phyloP scores from a whole-genome alignment of 2,329 filamentous ascomycete genomes.

The Rugonectria rugulosa region DNA sequence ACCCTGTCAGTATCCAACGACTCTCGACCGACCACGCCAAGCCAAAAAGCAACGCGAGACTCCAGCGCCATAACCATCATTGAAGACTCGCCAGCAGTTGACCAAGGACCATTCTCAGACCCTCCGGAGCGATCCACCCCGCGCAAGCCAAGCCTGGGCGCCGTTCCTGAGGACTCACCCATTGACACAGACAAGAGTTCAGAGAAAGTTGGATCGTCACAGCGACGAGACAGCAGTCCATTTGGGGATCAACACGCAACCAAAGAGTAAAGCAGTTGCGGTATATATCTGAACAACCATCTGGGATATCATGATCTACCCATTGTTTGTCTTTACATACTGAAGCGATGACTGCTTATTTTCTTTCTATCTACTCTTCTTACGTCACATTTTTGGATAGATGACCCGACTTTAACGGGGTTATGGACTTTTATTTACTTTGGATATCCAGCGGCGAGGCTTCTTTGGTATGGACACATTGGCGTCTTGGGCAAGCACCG shows the following conservation, averaged over 20 bases:
- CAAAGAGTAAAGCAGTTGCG: conserved; percentile 48
- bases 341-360: conserved; percentile 18
- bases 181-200: conserved; percentile 45
- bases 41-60: conserved; percentile 42
- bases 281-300: conserved; percentile 26
- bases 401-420: conserved; percentile 31
- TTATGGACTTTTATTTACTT: conserved; percentile 35
- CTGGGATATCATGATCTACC: conserved; percentile 31
- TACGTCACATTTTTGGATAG: conserved; percentile 38
- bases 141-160: conserved; percentile 55
- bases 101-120: conserved; percentile 68
- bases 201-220: conserved; percentile 33
- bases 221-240: conserved; percentile 52
- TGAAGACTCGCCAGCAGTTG: conserved; percentile 57
- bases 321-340: conserved; percentile 21
- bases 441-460: conserved; percentile 26
- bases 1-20: conserved; percentile 25
- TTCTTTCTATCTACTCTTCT: conserved; percentile 27
- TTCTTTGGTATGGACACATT: conserved; percentile 36
- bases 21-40: conserved; percentile 34
- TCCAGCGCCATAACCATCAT: conserved; percentile 58
- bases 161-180: conserved; percentile 61
- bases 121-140: conserved; percentile 50
- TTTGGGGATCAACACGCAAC: conserved; percentile 68
- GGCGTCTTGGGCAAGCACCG: conserved; percentile 41